Conservation (phyloP, 2,329 filamentous ascomycete species). For the Cercospora nicotianae region DNA sequence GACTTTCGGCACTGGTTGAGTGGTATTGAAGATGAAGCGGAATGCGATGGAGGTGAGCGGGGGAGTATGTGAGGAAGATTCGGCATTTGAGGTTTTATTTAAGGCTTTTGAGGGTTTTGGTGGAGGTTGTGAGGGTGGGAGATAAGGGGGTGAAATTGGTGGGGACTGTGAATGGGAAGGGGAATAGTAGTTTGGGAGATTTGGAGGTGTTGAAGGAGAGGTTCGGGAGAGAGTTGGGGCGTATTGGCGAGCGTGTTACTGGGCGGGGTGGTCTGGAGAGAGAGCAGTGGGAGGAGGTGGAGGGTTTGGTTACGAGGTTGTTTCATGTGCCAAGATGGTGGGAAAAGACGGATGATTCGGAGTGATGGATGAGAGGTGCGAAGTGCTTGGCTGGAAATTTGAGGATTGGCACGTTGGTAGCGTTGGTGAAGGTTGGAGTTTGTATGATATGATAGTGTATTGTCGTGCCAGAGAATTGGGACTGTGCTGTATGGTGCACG, state of each 20-base stretch:
- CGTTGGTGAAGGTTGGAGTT: not conserved
- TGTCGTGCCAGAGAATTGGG: not conserved
- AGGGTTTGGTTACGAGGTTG: not conserved
- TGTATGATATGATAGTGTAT: not conserved
- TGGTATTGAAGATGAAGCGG: not conserved
- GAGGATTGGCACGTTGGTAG: not conserved
- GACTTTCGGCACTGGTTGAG: not conserved
- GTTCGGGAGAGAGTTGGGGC: not conserved
- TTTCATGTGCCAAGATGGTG: not conserved
- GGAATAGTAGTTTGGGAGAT: not conserved
- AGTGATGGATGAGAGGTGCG: not conserved
- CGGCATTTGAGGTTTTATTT: not conserved
- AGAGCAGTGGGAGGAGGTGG: not conserved
- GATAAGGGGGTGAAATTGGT: not conserved
- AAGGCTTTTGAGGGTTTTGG: not conserved
- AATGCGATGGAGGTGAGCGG: rapidly evolving
- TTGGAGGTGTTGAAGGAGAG: not conserved
- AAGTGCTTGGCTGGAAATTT: not conserved
- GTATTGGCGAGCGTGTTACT: not conserved
- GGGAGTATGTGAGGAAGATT: not conserved
- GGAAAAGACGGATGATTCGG: not conserved
- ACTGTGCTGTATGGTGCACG: not conserved
- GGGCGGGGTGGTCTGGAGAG: not conserved
- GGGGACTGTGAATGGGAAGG: not conserved
- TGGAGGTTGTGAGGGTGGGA: not conserved